Evolutionary conservation across 164 flowering plant genomes (phyloP).

Genomic region (Piper longum): DNA sequence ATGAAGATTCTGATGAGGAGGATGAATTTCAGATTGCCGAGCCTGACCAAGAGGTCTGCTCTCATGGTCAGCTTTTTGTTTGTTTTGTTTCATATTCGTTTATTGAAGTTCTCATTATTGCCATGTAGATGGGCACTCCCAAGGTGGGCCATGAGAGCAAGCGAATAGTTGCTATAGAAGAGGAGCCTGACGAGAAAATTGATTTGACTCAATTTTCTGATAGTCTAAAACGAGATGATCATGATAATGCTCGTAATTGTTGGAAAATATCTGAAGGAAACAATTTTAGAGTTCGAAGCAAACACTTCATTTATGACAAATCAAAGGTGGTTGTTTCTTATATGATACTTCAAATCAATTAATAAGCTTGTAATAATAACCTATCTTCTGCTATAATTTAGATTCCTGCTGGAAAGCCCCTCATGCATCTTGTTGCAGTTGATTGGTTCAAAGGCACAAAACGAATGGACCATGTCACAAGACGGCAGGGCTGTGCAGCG

Average conservation of each 20-base stretch:
- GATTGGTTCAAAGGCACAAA: constrained; percentile 96
- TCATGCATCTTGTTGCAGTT: constrained; percentile 98
- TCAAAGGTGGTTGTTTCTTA: constrained; percentile 40
- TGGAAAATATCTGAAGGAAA: constrained; percentile 89
- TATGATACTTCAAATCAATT: not conserved
- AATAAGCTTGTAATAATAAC: not conserved
- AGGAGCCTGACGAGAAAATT: constrained; percentile 46
- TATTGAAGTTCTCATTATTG: not conserved
- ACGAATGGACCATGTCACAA: constrained; percentile 97
- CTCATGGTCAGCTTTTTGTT: constrained; percentile 3
- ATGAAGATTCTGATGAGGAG: constrained; percentile 92
- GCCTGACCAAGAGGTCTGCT: constrained; percentile 61
- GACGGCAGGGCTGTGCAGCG: constrained; percentile 87
- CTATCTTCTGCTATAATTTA: constrained; percentile 10
- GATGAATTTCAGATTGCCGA: constrained; percentile 74
- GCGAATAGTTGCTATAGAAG: constrained; percentile 46
- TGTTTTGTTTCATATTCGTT: not conserved
- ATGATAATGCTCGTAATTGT: constrained; percentile 75
- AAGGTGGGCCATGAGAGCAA: constrained; percentile 35
- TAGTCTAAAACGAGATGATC: constrained; percentile 59
- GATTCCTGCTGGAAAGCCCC: constrained; percentile 85
- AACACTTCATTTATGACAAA: constrained; percentile 62
- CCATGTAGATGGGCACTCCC: constrained; percentile 30
- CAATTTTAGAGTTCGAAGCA: constrained; percentile 93
- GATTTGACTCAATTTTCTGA: constrained; percentile 85